These are phyloP conservation scores for Teratosphaeriaceae sp. DNA, from an alignment of 2,329 filamentous ascomycete genomes.

Conservation along the genomic window DNA sequence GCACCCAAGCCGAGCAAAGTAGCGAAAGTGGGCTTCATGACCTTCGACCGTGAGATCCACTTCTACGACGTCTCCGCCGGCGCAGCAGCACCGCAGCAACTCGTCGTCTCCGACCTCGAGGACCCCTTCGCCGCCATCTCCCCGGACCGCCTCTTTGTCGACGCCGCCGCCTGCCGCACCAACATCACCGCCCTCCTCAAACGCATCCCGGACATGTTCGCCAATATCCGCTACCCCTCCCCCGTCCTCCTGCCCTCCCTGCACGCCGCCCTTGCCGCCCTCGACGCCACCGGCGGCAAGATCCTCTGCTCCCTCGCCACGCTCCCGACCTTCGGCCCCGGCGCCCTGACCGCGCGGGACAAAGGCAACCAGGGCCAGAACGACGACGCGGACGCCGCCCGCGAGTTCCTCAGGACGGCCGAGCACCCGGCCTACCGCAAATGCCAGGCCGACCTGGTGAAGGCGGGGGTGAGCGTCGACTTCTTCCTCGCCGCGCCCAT, in stretches of 20 bases:
- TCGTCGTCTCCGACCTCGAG: conserved; percentile 96
- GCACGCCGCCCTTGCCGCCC: conserved; percentile 73
- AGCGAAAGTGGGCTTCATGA: conserved; percentile 88
- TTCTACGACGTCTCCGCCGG: conserved; percentile 88
- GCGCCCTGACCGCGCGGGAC: conserved; percentile 76
- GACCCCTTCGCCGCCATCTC: conserved; percentile 92
- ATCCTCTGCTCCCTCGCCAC: conserved; percentile 80
- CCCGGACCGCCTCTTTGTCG: conserved; percentile 79
- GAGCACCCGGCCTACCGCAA: conserved; percentile 88
- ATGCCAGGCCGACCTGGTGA: conserved; percentile 77
- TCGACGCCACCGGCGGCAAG: conserved; percentile 85
- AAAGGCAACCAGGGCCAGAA: conserved; percentile 78
- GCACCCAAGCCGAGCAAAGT: conserved; percentile 49
- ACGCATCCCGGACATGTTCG: conserved; percentile 78
- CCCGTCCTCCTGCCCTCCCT: conserved; percentile 79
- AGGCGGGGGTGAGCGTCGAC: conserved; percentile 79
- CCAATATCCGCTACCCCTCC: conserved; percentile 81
- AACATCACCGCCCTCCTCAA: conserved; percentile 85
- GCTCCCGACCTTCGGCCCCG: conserved; percentile 89
- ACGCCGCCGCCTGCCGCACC: conserved; percentile 80
- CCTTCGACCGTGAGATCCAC: conserved; percentile 93
- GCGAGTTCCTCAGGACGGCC: conserved; percentile 82
- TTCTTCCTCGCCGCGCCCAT: conserved; percentile 91
- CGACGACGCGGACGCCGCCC: conserved; percentile 84
- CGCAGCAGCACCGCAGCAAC: conserved; percentile 87